Conservation (phyloP, 2,329 filamentous ascomycete species). For the Fusarium pininemorale region DNA sequence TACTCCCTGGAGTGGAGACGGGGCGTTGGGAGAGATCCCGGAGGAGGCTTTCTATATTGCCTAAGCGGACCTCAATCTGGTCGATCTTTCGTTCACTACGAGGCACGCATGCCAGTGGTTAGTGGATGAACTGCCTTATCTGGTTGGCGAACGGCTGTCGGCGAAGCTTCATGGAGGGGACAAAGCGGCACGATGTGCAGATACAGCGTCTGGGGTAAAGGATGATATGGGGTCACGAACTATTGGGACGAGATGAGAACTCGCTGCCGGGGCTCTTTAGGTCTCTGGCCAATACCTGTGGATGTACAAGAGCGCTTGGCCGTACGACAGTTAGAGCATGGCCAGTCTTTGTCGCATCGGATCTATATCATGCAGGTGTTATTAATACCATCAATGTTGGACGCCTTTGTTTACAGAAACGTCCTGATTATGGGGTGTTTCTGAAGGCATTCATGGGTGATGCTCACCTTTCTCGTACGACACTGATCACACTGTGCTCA, state of each 20-base stretch:
- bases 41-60: conserved; percentile 56
- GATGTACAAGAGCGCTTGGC: conserved; percentile 64
- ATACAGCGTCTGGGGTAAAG: neutral
- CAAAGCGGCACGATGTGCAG: neutral
- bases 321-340: conserved; percentile 66
- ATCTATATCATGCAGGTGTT: conserved; percentile 53
- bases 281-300: conserved; percentile 62
- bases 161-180: neutral
- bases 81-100: conserved; percentile 64
- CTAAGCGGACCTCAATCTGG: conserved; percentile 56
- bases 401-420: neutral
- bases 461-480: conserved; percentile 52
- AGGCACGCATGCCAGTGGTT: neutral
- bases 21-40: conserved; percentile 48
- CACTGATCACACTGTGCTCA: conserved; percentile 56
- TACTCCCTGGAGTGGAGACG: conserved; percentile 37
- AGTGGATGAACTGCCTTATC: neutral
- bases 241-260: conserved; percentile 70
- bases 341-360: conserved; percentile 66
- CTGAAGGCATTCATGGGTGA: neutral
- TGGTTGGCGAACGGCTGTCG: neutral
- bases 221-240: conserved; percentile 49
- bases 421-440: conserved; percentile 2
- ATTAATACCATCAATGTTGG: conserved; percentile 16
- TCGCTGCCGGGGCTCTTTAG: conserved; percentile 63